Evolutionary conservation across 1,139 yeast species (phyloP), one percentile per base, ranked within the genome.

Genomic region (Saccharomyces pastorianus): DNA sequence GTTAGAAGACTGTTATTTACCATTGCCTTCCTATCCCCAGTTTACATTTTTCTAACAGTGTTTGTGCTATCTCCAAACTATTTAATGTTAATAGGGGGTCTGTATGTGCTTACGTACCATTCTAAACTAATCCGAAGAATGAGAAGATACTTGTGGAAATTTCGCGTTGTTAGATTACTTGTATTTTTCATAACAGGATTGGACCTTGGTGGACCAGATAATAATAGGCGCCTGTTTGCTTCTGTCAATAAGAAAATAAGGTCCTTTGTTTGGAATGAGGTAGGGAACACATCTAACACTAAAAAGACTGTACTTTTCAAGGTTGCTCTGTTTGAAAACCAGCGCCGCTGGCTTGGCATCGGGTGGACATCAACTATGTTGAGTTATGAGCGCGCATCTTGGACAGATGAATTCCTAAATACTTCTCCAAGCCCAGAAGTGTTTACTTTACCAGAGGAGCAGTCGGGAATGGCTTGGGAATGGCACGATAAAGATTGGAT

Each of bases 401-500:
- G 97, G 97, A 91, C 98, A 0, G 99, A 93, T 69, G 97, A 91
- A 70, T 90, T 90, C 65, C 76, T 90, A 58, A 91, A 91, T 68
- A 96, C 90, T 66, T 81, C 91, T 1, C 82, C 86, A 3, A 77
- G 91, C 5, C 85, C 91, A 26, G 93, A 85, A 6, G 71, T 78
- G 26, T 93, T 91, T 71, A 81, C 83, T 66, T 75, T 93, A 54
- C 99, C 99, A 2, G 88, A 80, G 52, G 82, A 78, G 47, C 80
- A 80, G 32, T 74, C 82, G 1, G 88, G 88, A 3, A 83, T 93
- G 74, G 76, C 77, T 34, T 93, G 99, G 98, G 78, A 88, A 66
- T 93, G 98, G 98, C 89, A 89, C 23, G 98, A 91, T 68, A 83
- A 82, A 66, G 80, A 90, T 1, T 93, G 99, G 99, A 76, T 90